Evolutionary conservation across 192 early-diverging fungal genomes (phyloP).

Genomic region (Coemansia sp.): DNA sequence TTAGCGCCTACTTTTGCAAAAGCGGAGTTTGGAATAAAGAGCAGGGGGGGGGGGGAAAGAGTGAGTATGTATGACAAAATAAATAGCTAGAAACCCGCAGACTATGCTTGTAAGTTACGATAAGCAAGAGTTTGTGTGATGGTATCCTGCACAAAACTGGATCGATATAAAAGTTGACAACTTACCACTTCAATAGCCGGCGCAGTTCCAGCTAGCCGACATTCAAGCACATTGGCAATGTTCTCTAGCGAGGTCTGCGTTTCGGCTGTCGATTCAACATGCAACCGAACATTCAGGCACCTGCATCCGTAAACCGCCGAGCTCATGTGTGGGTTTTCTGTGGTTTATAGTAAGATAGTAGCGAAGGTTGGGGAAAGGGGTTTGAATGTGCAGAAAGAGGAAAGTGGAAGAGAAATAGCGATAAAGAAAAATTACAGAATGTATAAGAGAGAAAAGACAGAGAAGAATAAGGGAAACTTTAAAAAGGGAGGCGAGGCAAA

Average conservation of each 20-base stretch:
- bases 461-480: too few relatives aligned
- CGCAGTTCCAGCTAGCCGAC: constrained; percentile 18
- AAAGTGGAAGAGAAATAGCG: too few relatives aligned
- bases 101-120: too few relatives aligned
- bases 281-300: constrained; percentile 44
- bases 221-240: constrained; percentile 38
- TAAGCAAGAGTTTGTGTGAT: not conserved
- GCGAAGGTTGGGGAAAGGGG: too few relatives aligned
- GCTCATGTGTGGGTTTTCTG: not conserved
- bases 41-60: too few relatives aligned
- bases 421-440: too few relatives aligned
- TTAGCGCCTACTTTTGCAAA: constrained; percentile 22
- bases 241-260: constrained; percentile 34
- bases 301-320: constrained; percentile 15
- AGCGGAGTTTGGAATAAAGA: not conserved
- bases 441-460: too few relatives aligned
- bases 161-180: not conserved
- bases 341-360: not conserved
- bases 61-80: not conserved
- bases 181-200: constrained; percentile 42
- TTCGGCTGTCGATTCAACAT: constrained; percentile 18
- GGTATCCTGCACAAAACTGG: not conserved
- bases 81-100: too few relatives aligned
- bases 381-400: too few relatives aligned
- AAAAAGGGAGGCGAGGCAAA: too few relatives aligned